These are phyloP conservation scores for Euphrasia confusa DNA, from an alignment of 257 asterid species.

Conservation along the genomic window DNA sequence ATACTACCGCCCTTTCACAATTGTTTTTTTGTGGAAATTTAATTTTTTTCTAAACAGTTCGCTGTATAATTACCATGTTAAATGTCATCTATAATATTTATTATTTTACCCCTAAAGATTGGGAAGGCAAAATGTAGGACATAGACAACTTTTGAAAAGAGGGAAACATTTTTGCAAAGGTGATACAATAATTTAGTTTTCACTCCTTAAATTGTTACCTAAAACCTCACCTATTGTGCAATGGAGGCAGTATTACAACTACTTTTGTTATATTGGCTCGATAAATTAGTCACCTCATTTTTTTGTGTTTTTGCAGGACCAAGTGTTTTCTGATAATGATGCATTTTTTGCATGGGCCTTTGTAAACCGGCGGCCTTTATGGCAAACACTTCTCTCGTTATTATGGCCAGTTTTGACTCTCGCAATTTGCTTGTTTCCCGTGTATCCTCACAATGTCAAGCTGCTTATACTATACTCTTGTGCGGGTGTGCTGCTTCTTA, in stretches of 20 bases:
- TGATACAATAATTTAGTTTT: too few species aligned
- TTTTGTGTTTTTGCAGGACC: slow-evolving; percentile 71
- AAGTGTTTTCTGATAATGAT: slow-evolving; percentile 83
- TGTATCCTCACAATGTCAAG: slow-evolving; percentile 93
- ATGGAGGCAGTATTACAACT: not conserved
- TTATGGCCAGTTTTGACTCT: slow-evolving; percentile 94
- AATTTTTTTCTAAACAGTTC: too few species aligned
- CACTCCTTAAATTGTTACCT: too few species aligned
- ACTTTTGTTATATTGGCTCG: slow-evolving; percentile 7
- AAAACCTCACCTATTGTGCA: too few species aligned
- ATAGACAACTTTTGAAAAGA: too few species aligned
- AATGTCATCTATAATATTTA: too few species aligned
- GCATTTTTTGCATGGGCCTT: slow-evolving; percentile 98
- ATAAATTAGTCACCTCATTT: not conserved
- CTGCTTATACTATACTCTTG: slow-evolving; percentile 85
- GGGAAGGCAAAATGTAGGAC: too few species aligned
- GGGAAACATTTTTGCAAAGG: too few species aligned
- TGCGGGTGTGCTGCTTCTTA: slow-evolving; percentile 86
- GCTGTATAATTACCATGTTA: too few species aligned
- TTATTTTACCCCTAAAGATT: too few species aligned
- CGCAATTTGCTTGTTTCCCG: slow-evolving; percentile 97
- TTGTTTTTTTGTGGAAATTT: too few species aligned
- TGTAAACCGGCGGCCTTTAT: slow-evolving; percentile 78
- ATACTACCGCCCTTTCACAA: too few species aligned
- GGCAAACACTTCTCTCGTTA: slow-evolving; percentile 98